Base-by-base conservation (phyloP, 2,329 filamentous ascomycete species). In the Calonectria pauciramosa region DNA sequence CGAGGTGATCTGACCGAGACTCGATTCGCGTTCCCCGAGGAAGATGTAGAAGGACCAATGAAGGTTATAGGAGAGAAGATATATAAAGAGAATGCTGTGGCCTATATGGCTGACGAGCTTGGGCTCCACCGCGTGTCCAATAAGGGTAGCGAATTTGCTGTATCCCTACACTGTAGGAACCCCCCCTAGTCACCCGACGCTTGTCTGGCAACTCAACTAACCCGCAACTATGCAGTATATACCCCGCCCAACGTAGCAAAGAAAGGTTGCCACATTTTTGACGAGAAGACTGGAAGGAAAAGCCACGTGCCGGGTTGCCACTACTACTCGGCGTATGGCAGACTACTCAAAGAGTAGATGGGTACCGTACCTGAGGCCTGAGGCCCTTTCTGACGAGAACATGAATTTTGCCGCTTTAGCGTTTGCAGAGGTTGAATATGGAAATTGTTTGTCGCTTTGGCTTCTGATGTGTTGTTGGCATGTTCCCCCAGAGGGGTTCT, bases 31-130 rank as follows among this genome's bases (percentile, higher is more conserved):
- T 96, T 94, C 86, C 96, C 96, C 0, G 83, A 83, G 28, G 76
- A 80, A 38, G 83, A 85, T 64, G 85, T 88, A 64, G 86, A 89
- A 64, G 87, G 87, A 8, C 92, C 93, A 4, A 92, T 94, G 85
- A 83, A 87, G 74, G 85, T 94, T 72, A 93, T 92, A 77, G 93
- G 91, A 56, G 91, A 95, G 81, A 94, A 91, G 49, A 90, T 89
- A 52, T 94, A 95, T 81, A 86, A 88, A 65, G 89, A 93, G 82
- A 93, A 96, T 77, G 88, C 94, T 76, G 95, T 98, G 49, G 93
- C 95, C 11, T 98, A 98, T 85, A 98, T 98, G 93, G 94, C 95
- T 49, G 96, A 98, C 83, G 92, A 95, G 86, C 91, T 98, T 34
- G 96, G 96, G 26, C 88, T 98, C 52, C 96, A 98, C 86, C 92